Percentiles rank a stretch among this genome's conserved stretches.
Conservation (phyloP, 768 basidiomycete species). For the Brasilioporus rufonigricans region DNA sequence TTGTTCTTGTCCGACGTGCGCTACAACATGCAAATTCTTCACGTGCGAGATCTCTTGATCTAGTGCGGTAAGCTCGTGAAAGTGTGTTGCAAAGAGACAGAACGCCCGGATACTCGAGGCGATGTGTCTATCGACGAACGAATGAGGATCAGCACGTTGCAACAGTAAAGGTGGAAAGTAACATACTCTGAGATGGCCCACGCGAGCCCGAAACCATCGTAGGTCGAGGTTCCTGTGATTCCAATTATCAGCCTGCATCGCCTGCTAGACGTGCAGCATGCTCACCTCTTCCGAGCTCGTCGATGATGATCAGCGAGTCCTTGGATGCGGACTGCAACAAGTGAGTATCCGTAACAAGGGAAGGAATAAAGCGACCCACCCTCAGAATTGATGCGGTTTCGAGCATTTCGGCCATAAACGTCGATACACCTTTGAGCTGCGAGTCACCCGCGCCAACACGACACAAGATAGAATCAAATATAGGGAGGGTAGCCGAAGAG, state of each 20-base stretch:
- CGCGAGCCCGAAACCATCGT: slow-evolving; percentile 95
- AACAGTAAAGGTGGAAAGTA: not conserved
- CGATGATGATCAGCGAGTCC: slow-evolving; percentile 94
- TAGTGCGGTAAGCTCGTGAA: slow-evolving; percentile 93
- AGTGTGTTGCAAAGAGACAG: slow-evolving; percentile 96
- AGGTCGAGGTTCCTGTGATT: slow-evolving; percentile 81
- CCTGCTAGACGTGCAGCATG: not conserved
- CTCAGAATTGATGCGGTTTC: slow-evolving; percentile 95
- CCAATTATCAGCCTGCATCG: slow-evolving; percentile 1
- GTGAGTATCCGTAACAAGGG: not conserved
- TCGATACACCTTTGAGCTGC: slow-evolving; percentile 96
- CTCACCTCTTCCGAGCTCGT: slow-evolving; percentile 88
- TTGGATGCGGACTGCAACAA: slow-evolving; percentile 74
- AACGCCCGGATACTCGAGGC: slow-evolving; percentile 90
- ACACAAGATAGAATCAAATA: slow-evolving; percentile 95
- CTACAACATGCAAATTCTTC: slow-evolving; percentile 93
- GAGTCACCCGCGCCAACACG: slow-evolving; percentile 97
- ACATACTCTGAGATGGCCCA: slow-evolving; percentile 98
- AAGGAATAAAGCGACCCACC: slow-evolving; percentile 40
- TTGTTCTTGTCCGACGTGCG: slow-evolving; percentile 68
- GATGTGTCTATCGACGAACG: slow-evolving; percentile 62
- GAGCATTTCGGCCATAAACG: slow-evolving; percentile 99
- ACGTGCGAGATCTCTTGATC: slow-evolving; percentile 85
- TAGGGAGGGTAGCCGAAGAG: slow-evolving; percentile 76
- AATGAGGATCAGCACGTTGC: not conserved